Base-by-base conservation (phyloP, 2,329 filamentous ascomycete species). In the Claviceps sp. region DNA sequence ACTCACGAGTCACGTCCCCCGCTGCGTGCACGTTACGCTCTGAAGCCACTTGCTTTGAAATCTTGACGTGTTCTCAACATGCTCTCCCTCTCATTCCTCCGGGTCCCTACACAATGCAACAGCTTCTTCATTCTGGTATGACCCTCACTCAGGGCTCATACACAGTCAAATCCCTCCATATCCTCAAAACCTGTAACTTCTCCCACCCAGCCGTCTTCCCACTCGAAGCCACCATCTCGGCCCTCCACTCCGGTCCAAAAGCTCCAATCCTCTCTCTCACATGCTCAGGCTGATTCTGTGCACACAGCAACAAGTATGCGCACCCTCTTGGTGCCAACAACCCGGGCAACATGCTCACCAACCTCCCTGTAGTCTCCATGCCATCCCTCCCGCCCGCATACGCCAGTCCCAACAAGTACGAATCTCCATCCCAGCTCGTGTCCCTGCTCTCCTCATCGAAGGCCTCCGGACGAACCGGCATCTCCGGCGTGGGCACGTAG, bases 151-250 rank as follows among this genome's bases (percentile, higher is more conserved):
- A 30, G 26, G 26, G 8, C 22, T 16, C n/a, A 16, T 4, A 20
- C 44, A 20, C 26, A 18, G 16, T 24, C 44, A 37, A 53, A 41
- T 73, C 73, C 61, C 81, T 79, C 86, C 88, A 95, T 64, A 95
- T 86, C 64, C 90, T 80, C 59, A 97, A 72, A 60, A 98, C 85
- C 63, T 89, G 84, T 67, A 98, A 72, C 70, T 86, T 94, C 72
- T 98, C 93, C 90, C 91, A 95, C 0, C 93, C 93, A 34, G 86
- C 91, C 66, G 85, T 81, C 72, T 84, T 88, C 48, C 91, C 91
- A 67, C 88, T 96, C 51, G 76, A 78, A 6, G 86, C 85, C 4
- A 95, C 89, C 18, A 79, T 87, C 65, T 89, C 82, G 9, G 80
- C 87, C 55, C 67, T 74, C 93, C 91, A 97, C 24, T 60, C 64